A percentile compares a stretch with the other conserved stretches of the same genome.
These are phyloP conservation scores for Populus davidiana DNA, from an alignment of 345 rosid genomes.

Conservation along the genomic window DNA sequence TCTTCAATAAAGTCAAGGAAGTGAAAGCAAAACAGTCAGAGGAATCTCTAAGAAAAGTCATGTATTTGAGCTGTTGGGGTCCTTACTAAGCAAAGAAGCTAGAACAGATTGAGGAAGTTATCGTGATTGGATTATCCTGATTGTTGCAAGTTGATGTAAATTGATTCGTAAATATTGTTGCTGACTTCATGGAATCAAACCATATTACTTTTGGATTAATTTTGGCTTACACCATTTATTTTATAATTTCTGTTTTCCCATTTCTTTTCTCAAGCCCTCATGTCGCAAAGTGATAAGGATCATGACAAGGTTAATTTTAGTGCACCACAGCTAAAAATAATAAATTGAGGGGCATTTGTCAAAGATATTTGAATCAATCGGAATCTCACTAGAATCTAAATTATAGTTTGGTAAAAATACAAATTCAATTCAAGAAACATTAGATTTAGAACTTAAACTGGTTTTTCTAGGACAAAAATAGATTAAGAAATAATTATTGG, in stretches of 20 bases:
- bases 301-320: too few species aligned
- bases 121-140: neutral
- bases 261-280: neutral
- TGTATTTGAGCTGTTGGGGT: constrained; percentile 28
- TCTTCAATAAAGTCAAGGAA: neutral
- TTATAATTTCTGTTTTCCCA: neutral
- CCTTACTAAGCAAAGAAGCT: neutral
- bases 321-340: too few species aligned
- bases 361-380: too few species aligned
- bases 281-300: too few species aligned
- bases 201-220: neutral
- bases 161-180: neutral
- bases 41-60: constrained; percentile 29
- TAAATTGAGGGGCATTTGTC: too few species aligned
- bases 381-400: too few species aligned
- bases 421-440: too few species aligned
- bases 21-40: constrained; percentile 16
- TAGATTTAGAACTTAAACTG: too few species aligned
- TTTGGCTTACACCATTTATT: neutral
- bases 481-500: too few species aligned
- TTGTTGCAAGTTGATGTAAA: neutral
- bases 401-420: too few species aligned
- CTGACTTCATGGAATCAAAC: neutral
- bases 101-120: neutral
- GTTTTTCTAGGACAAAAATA: too few species aligned